A percentile compares a stretch with the other conserved stretches of the same genome.
Evolutionary conservation across 495 filamentous ascomycete genomes (phyloP).

Genomic region (Podospora australis): DNA sequence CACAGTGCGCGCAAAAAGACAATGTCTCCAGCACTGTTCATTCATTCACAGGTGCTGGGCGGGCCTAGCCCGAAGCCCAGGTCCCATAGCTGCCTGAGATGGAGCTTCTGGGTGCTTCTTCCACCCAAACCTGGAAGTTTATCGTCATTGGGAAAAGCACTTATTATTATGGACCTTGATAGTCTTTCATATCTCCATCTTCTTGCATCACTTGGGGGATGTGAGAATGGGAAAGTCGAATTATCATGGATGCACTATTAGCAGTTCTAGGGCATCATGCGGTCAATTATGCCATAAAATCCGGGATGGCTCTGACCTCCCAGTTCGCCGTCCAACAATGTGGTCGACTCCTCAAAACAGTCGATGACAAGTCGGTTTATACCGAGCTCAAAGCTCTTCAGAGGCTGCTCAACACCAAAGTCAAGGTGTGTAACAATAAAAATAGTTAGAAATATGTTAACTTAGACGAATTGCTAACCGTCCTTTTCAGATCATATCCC

Average conservation of each 20-base stretch:
- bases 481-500: conserved; percentile 76
- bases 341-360: conserved; percentile 63
- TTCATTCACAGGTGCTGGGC: too few species aligned
- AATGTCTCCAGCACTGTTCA: too few species aligned
- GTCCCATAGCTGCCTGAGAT: conserved; percentile 1
- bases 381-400: conserved; percentile 68
- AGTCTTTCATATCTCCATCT: not conserved
- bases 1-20: not conserved
- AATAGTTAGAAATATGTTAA: too few species aligned
- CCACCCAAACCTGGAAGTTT: not conserved
- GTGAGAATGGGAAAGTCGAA: conserved; percentile 13
- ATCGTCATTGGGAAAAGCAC: not conserved
- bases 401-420: conserved; percentile 72
- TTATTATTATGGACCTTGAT: too few species aligned
- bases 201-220: not conserved
- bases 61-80: too few species aligned
- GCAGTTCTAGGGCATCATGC: conserved; percentile 63
- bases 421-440: too few species aligned
- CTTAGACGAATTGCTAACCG: too few species aligned
- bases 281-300: conserved; percentile 85
- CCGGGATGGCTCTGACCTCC: conserved; percentile 84
- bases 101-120: not conserved
- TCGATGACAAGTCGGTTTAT: conserved; percentile 57
- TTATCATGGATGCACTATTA: conserved; percentile 73
- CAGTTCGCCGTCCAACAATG: conserved; percentile 80